Evolutionary conservation across 306 rosid species (phyloP).

Genomic region (Cajanus cajan): DNA sequence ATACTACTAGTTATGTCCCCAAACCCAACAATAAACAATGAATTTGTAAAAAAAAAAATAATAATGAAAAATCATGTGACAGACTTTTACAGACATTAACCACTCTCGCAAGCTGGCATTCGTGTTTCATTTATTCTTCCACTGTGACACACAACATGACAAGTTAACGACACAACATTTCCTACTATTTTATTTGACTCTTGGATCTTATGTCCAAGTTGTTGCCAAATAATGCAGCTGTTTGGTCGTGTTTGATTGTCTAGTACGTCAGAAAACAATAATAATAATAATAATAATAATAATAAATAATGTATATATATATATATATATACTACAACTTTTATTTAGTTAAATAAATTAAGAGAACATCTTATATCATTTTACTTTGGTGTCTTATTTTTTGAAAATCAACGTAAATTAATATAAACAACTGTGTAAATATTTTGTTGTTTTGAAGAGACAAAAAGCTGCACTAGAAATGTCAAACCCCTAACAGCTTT

Average conservation of each 20-base stretch:
- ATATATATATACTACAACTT: no score
- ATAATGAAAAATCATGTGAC: not conserved
- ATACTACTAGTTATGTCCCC: not conserved
- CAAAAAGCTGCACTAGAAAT: no score
- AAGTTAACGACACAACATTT: conserved; percentile 4
- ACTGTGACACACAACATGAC: not conserved
- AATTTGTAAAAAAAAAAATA: not conserved
- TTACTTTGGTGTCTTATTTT: no score
- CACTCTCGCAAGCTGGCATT: not conserved
- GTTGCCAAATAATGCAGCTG: not conserved
- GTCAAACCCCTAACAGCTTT: no score
- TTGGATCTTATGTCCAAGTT: not conserved
- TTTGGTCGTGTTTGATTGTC: not conserved
- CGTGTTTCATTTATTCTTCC: not conserved
- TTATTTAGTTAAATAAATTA: no score
- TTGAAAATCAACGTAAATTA: no score
- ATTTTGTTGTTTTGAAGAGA: no score
- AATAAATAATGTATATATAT: no score
- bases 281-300: no score
- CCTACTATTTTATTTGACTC: not conserved
- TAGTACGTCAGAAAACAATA: not conserved
- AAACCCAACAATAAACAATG: not conserved
- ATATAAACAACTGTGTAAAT: no score
- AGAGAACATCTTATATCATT: no score
- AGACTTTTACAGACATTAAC: not conserved